Evolutionary conservation across 2,329 filamentous ascomycete species (phyloP).

Genomic region (Cladosporium sp.): DNA sequence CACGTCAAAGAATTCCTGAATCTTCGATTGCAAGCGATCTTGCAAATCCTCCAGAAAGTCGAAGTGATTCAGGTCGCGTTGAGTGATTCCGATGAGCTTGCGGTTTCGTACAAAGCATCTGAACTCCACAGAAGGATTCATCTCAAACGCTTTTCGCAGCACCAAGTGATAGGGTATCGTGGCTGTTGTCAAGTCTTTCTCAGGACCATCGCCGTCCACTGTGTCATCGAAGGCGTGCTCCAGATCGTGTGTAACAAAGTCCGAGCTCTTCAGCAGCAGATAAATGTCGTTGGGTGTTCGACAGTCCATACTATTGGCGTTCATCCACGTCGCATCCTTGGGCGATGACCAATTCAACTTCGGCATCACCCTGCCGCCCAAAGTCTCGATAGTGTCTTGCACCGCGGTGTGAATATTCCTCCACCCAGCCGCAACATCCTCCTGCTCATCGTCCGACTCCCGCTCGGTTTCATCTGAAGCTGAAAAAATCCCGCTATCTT

Average conservation of each 20-base stretch:
- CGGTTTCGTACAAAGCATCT: constrained; percentile 88
- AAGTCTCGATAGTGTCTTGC: constrained; percentile 69
- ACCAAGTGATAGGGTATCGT: constrained; percentile 73
- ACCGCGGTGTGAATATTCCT: constrained; percentile 72
- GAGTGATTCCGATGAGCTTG: constrained; percentile 74
- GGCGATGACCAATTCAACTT: constrained; percentile 98
- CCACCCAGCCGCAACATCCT: constrained; percentile 60
- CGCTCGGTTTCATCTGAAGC: constrained; percentile 29
- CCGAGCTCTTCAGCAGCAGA: constrained; percentile 86
- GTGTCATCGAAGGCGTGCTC: constrained; percentile 83
- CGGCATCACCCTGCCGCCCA: constrained; percentile 81
- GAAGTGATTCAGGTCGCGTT: constrained; percentile 88
- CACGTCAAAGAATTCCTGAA: constrained; percentile 72
- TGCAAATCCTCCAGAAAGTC: constrained; percentile 71
- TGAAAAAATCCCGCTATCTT: constrained; percentile 34
- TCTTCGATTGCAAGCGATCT: constrained; percentile 61
- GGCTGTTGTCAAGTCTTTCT: constrained; percentile 17
- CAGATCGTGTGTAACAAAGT: constrained; percentile 90
- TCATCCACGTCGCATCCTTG: constrained; percentile 92
- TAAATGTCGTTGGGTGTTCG: constrained; percentile 86
- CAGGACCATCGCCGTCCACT: constrained; percentile 11
- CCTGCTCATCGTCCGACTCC: constrained; percentile 46
- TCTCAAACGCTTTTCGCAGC: constrained; percentile 74
- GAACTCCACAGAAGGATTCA: constrained; percentile 90
- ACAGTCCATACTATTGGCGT: constrained; percentile 87